Evolutionary conservation across 2,329 filamentous ascomycete species (phyloP).

Genomic region (Cryphonectria japonica): DNA sequence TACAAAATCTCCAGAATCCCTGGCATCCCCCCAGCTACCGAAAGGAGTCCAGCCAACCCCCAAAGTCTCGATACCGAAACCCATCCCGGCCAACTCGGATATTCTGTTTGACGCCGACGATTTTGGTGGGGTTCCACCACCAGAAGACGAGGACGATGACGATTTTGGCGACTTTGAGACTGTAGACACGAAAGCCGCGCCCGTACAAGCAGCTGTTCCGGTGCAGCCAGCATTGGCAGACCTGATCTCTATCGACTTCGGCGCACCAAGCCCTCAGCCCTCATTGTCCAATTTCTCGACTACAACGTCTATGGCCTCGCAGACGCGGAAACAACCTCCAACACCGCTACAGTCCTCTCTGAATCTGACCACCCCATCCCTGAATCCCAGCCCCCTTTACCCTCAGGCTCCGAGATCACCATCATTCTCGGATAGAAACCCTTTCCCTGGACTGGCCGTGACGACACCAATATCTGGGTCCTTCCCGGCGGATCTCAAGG

Average conservation of each 20-base stretch:
- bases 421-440: slow-evolving; percentile 53
- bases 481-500: slow-evolving; percentile 35
- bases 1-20: slow-evolving; percentile 14
- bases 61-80: slow-evolving; percentile 26
- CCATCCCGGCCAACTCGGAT: slow-evolving; percentile 47
- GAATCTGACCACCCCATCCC: slow-evolving; percentile 34
- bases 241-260: slow-evolving; percentile 39
- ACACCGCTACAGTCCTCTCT: slow-evolving; percentile 38
- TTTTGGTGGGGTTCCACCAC: slow-evolving; percentile 42
- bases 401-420: slow-evolving; percentile 51
- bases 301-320: slow-evolving; percentile 36
- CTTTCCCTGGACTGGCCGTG: slow-evolving; percentile 51
- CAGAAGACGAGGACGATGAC: slow-evolving; percentile 45
- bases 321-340: slow-evolving; percentile 35
- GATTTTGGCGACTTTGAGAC: slow-evolving; percentile 67
- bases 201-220: slow-evolving; percentile 33
- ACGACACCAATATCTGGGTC: slow-evolving; percentile 43
- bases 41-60: neutral
- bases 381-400: slow-evolving; percentile 40
- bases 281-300: slow-evolving; percentile 36
- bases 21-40: slow-evolving; percentile 6
- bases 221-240: slow-evolving; percentile 36
- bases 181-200: slow-evolving; percentile 36
- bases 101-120: slow-evolving; percentile 70
- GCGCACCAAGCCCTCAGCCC: slow-evolving; percentile 16